Percentiles rank a stretch among this genome's conserved stretches.
These are phyloP conservation scores for Dendrobium nobile DNA, from an alignment of 106 monocot species.

Conservation along the genomic window DNA sequence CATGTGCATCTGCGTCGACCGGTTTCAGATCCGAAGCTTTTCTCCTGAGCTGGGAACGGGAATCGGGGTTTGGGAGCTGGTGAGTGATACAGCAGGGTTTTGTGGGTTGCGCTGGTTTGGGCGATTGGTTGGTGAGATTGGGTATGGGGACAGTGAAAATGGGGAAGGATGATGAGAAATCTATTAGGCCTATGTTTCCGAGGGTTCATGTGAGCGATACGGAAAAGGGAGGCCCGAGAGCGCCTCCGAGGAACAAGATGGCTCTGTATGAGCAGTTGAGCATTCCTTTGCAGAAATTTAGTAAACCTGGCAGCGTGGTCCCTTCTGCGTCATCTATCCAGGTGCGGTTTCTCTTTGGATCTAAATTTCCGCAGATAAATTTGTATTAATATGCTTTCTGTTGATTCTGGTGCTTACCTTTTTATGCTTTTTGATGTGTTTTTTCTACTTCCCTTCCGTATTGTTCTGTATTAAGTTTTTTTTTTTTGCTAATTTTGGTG, in stretches of 20 bases:
- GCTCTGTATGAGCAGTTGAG: conserved; percentile 88
- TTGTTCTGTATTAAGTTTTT: background rate
- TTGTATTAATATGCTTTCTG: background rate
- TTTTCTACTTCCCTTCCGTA: background rate
- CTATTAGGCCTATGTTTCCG: conserved; percentile 70
- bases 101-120: background rate
- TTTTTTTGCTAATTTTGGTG: background rate
- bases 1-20: background rate
- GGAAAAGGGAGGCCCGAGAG: conserved; percentile 75
- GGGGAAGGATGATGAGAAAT: conserved; percentile 35
- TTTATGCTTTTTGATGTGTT: background rate
- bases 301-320: conserved; percentile 8
- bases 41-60: background rate
- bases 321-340: conserved; percentile 40
- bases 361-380: background rate
- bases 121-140: background rate
- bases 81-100: background rate
- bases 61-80: conserved; percentile 5
- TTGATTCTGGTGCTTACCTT: background rate
- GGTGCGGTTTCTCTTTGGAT: conserved; percentile 16
- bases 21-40: background rate
- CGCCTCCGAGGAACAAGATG: conserved; percentile 99
- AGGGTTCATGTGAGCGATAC: conserved; percentile 89
- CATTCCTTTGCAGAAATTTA: conserved; percentile 71
- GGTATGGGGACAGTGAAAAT: conserved; percentile 22